A percentile compares a stretch with the other conserved stretches of the same genome.
These are phyloP conservation scores for Heterotrichella gracilis DNA, from an alignment of 352 stramenopile genomes.

Conservation along the genomic window DNA sequence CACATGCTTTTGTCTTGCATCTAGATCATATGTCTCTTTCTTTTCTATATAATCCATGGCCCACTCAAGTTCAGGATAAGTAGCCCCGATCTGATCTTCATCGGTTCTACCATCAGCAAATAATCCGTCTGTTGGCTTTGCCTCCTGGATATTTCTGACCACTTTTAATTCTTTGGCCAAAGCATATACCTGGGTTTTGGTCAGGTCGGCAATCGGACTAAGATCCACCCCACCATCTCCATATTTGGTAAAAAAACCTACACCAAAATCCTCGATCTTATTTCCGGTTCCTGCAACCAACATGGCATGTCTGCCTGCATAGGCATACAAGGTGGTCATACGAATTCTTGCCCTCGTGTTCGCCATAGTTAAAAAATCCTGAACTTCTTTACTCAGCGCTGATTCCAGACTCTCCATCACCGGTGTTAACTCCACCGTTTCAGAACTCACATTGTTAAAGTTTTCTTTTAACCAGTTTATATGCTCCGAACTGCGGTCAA, in stretches of 20 bases:
- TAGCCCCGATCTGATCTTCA: neutral
- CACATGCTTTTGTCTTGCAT: neutral
- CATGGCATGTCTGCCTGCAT: neutral
- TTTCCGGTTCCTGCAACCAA: neutral
- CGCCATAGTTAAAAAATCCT: neutral
- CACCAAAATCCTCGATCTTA: constrained; percentile 5
- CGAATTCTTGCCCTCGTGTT: neutral
- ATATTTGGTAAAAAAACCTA: neutral
- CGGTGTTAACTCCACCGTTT: neutral
- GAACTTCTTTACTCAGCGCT: neutral
- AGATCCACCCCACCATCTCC: neutral
- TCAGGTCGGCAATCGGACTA: neutral
- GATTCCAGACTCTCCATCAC: neutral
- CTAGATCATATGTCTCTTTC: neutral
- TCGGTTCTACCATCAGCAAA: neutral
- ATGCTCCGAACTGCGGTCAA: neutral
- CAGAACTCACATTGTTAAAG: neutral
- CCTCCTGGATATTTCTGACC: neutral
- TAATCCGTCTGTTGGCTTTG: neutral
- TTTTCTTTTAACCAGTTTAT: neutral
- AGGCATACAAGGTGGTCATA: neutral
- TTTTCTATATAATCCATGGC: neutral
- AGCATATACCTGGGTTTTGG: neutral
- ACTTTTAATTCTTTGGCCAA: neutral
- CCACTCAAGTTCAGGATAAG: neutral